Percentiles rank a stretch among this genome's conserved stretches.
Evolutionary conservation across 2,329 filamentous ascomycete genomes (phyloP).

Genomic region (Beauveria medogensis): DNA sequence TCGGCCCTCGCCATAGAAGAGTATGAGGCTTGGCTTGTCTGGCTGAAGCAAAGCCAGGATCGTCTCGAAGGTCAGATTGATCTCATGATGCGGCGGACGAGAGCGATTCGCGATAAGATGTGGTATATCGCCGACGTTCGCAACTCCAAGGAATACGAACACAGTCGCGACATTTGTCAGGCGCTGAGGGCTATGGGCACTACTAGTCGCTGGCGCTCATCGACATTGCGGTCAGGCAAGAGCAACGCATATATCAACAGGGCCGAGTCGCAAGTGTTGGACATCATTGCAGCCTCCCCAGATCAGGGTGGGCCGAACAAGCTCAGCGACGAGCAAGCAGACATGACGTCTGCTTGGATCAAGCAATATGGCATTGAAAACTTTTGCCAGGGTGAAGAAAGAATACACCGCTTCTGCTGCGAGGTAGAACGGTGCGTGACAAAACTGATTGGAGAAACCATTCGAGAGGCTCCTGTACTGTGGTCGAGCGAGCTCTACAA

Average conservation of each 20-base stretch:
- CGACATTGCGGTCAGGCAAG: constrained; percentile 38
- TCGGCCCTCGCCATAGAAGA: constrained; percentile 68
- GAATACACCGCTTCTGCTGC: constrained; percentile 87
- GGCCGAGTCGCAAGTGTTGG: constrained; percentile 77
- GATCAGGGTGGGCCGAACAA: constrained; percentile 91
- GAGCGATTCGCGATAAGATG: constrained; percentile 86
- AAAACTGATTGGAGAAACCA: constrained; percentile 75
- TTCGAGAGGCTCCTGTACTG: constrained; percentile 76
- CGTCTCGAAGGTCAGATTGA: constrained; percentile 67
- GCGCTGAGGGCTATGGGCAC: constrained; percentile 87
- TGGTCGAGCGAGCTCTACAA: constrained; percentile 89
- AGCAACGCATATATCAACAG: constrained; percentile 63
- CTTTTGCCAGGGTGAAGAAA: constrained; percentile 88
- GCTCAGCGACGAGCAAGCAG: constrained; percentile 88
- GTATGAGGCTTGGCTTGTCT: constrained; percentile 74
- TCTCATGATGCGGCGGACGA: constrained; percentile 63
- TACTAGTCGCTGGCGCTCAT: constrained; percentile 46
- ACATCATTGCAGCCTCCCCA: constrained; percentile 72
- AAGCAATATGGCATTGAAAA: constrained; percentile 77
- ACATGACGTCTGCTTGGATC: constrained; percentile 77
- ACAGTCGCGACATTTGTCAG: constrained; percentile 75
- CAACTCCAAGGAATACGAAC: constrained; percentile 80
- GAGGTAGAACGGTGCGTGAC: constrained; percentile 82
- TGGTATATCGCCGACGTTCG: constrained; percentile 96
- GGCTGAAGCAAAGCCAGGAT: constrained; percentile 75